These are phyloP conservation scores for Capsicum pubescens DNA, from an alignment of 257 asterid genomes.

Conservation along the genomic window DNA sequence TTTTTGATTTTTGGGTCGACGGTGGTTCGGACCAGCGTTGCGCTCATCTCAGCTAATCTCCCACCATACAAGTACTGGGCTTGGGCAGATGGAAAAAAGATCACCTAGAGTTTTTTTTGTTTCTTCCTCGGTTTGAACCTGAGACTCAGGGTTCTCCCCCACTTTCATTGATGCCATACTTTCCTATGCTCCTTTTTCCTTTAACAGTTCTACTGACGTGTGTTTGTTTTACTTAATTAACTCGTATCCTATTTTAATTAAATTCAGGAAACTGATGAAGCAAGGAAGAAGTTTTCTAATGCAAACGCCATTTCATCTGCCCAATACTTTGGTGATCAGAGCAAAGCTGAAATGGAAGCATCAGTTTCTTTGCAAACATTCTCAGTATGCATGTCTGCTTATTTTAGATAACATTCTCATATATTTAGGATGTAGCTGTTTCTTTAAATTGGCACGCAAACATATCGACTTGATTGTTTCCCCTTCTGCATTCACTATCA, in stretches of 20 bases:
- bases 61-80: not conserved
- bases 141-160: not conserved
- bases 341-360: constrained; percentile 67
- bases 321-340: constrained; percentile 85
- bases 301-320: constrained; percentile 99
- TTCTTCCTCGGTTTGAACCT: not conserved
- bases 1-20: no score
- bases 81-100: not conserved
- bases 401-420: not conserved
- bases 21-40: not conserved
- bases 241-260: constrained; percentile 34
- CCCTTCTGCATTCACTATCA: not conserved
- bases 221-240: not conserved
- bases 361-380: constrained; percentile 82
- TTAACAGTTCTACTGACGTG: not conserved
- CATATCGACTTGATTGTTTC: not conserved
- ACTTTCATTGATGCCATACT: not conserved
- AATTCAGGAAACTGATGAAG: constrained; percentile 96
- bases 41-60: not conserved
- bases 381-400: constrained; percentile 69
- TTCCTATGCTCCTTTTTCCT: not conserved
- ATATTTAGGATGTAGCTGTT: not conserved
- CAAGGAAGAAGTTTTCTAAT: constrained; percentile 94
- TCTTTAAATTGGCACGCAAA: not conserved
- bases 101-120: not conserved